phyloP scores from a whole-genome alignment of 2,329 filamentous ascomycete genomes.

The Epichloe gansuensis region DNA sequence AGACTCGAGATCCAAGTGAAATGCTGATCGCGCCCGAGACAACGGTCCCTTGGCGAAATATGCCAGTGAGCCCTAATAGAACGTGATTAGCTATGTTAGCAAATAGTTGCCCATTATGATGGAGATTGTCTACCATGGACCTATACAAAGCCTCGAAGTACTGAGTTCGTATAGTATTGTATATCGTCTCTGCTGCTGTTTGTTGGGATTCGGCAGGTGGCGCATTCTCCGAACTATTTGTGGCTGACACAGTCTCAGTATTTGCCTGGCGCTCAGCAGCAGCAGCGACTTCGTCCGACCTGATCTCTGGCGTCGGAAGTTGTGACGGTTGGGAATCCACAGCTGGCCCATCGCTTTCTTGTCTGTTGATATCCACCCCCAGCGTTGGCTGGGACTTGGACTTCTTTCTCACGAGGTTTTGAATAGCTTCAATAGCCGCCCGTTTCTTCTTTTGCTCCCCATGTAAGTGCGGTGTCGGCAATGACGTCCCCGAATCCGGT shows the following conservation, averaged over 20 bases:
- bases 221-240: background rate
- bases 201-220: conserved; percentile 18
- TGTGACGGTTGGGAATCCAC: conserved; percentile 7
- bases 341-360: conserved; percentile 9
- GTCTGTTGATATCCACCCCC: conserved; percentile 17
- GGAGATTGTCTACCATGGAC: conserved; percentile 45
- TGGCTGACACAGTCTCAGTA: background rate
- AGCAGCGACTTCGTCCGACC: background rate
- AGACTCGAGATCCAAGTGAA: conserved; percentile 49
- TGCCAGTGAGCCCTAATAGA: conserved; percentile 53
- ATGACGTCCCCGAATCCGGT: conserved; percentile 10
- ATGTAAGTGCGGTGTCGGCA: conserved; percentile 33
- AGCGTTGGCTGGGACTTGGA: conserved; percentile 31
- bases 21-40: conserved; percentile 59
- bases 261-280: background rate
- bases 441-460: conserved; percentile 41
- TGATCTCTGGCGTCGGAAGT: conserved; percentile 8
- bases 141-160: conserved; percentile 50
- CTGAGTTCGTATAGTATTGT: conserved; percentile 43
- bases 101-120: conserved; percentile 23
- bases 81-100: conserved; percentile 3
- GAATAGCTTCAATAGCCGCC: conserved; percentile 49
- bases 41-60: conserved; percentile 77
- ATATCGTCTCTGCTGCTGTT: conserved; percentile 38
- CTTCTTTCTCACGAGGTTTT: conserved; percentile 45